Evolutionary conservation across 2,329 filamentous ascomycete genomes (phyloP), one percentile per base, ranked within the genome.

Genomic region (Scedosporium apiospermum): DNA sequence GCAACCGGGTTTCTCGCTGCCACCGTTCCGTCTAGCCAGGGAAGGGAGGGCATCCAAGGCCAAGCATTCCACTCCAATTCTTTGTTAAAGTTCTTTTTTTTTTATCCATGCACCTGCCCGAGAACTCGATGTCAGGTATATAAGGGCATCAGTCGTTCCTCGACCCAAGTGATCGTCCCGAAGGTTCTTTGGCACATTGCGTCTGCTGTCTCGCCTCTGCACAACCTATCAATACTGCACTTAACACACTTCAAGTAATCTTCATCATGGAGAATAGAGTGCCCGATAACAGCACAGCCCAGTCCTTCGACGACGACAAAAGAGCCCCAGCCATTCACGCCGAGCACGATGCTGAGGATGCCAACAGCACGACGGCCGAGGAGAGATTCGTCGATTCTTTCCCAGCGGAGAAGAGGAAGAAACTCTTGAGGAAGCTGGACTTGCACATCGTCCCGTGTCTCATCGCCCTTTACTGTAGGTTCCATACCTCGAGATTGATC

Each of bases 401-500:
- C 44, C 44, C 44, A 46, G 44, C 14, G 63, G 66, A 2, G 66
- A 66, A 38, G 27, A 63, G 2, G 44, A 65, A 27, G 65, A 66
- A 21, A 62, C 62, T n/a, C 38, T 38, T 38, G 67, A 64, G 57
- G 65, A 68, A 55, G 27, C 62, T 38, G 71, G 63, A 65, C 38
- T 18, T 23, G 46, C 38, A 34, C 46, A 34, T 46, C 18, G 14
- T 57, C 49, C 53, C 60, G 67, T 69, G 64, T 18, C 44, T 46
- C 10, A 46, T 46, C 18, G 16, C 18, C 44, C 44, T 46, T 21
- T 46, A 46, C 18, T 9, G 44, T 46, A 46, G 16, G 14, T n/a
- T 21, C 44, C 18, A 16, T 21, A 16, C 14, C 14, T 46, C 44
- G 16, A 16, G 44, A 6, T 46, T 46, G 9, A n/a, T 21, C 44